phyloP scores from a whole-genome alignment of 495 filamentous ascomycete species.

The Glonium stellatum region DNA sequence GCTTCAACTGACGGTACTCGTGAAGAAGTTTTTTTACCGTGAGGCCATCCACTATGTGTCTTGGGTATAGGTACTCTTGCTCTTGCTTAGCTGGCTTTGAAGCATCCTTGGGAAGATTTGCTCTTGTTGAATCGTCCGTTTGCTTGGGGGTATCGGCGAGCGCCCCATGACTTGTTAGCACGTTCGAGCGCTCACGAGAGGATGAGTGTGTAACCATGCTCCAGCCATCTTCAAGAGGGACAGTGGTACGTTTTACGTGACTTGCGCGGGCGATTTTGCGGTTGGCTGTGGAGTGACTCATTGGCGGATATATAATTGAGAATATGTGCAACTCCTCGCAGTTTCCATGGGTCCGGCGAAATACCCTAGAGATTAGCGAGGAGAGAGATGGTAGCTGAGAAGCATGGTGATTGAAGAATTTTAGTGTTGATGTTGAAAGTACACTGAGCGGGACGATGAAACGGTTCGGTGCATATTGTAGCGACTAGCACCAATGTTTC shows the following conservation, averaged over 20 bases:
- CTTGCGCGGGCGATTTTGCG: background rate
- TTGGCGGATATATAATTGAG: background rate
- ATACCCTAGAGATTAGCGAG: too few species aligned
- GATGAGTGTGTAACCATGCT: background rate
- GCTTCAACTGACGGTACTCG: constrained; percentile 4
- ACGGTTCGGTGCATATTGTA: background rate
- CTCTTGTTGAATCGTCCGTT: background rate
- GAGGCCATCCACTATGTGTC: constrained; percentile 4
- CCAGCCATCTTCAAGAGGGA: background rate
- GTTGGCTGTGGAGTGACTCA: background rate
- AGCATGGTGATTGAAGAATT: too few species aligned
- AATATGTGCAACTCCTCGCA: background rate
- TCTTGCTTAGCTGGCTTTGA: background rate
- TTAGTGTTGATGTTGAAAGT: too few species aligned
- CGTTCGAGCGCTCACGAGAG: background rate
- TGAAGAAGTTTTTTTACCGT: constrained; percentile 12
- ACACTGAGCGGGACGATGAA: constrained; percentile 1
- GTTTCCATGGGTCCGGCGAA: background rate
- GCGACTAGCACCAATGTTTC: background rate
- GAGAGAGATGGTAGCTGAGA: too few species aligned
- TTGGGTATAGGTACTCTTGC: background rate
- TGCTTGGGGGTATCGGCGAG: background rate
- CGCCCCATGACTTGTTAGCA: too few species aligned
- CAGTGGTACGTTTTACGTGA: background rate
- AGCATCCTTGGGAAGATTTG: background rate